These are phyloP conservation scores for Vitis riparia DNA, from an alignment of 164 flowering plant genomes.

Conservation along the genomic window DNA sequence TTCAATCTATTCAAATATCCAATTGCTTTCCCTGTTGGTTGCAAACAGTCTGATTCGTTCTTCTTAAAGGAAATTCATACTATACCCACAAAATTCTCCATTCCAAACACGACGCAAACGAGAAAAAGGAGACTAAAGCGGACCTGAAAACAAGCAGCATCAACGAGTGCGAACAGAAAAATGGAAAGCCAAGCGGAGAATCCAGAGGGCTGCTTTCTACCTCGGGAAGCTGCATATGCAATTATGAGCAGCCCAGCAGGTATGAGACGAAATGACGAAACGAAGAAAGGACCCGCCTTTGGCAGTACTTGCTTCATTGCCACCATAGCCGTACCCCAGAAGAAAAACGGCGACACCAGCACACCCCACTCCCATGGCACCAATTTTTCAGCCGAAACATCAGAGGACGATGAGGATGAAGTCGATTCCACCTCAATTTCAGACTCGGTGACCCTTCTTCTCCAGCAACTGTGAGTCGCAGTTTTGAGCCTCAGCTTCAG, in stretches of 20 bases:
- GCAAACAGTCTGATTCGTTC: too few relatives aligned
- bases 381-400: too few relatives aligned
- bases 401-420: too few relatives aligned
- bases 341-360: constrained; percentile 89
- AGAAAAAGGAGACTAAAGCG: background rate
- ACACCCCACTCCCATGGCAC: constrained; percentile 58
- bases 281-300: constrained; percentile 81
- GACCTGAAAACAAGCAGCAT: constrained; percentile 95
- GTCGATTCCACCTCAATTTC: too few relatives aligned
- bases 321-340: constrained; percentile 99
- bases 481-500: too few relatives aligned
- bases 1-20: too few relatives aligned
- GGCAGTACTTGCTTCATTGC: constrained; percentile 97
- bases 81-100: background rate
- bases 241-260: constrained; percentile 77
- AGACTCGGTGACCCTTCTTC: too few relatives aligned
- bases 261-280: constrained; percentile 71
- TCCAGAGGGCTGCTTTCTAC: constrained; percentile 69
- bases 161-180: constrained; percentile 68
- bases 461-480: too few relatives aligned
- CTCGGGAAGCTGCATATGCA: constrained; percentile 53
- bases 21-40: too few relatives aligned
- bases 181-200: constrained; percentile 79
- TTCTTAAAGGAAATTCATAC: too few relatives aligned
- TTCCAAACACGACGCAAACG: background rate